Conservation (phyloP, 495 filamentous ascomycete genomes). For the Penicillium waksmanii region DNA sequence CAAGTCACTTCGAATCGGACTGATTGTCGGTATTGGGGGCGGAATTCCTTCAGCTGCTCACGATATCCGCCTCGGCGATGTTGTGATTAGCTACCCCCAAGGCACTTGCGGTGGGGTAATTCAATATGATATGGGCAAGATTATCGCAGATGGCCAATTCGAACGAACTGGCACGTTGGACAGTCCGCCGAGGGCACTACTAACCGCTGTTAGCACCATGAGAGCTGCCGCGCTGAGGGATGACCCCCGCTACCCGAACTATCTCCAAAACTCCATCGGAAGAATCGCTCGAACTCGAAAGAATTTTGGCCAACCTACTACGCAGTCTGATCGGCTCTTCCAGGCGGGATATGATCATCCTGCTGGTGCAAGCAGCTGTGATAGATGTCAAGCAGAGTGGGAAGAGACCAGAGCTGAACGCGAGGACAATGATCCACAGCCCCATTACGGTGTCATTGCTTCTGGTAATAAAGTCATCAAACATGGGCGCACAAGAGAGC, state of each 20-base stretch:
- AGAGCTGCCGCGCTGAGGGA: slow-evolving; percentile 25
- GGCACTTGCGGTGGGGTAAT: slow-evolving; percentile 14
- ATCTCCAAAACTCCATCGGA: slow-evolving; percentile 19
- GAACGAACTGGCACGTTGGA: slow-evolving; percentile 37
- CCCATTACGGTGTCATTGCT: slow-evolving; percentile 43
- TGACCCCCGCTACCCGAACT: slow-evolving; percentile 17
- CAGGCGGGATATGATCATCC: neutral
- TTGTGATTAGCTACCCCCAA: slow-evolving; percentile 28
- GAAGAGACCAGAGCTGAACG: neutral
- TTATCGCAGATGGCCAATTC: slow-evolving; percentile 37
- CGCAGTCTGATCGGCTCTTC: neutral
- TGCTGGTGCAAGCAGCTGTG: neutral
- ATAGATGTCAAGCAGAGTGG: neutral
- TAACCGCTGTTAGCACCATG: slow-evolving; percentile 29
- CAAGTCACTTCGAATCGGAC: slow-evolving; percentile 20
- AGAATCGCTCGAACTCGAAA: slow-evolving; percentile 25
- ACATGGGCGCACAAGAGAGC: slow-evolving; percentile 13
- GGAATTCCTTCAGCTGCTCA: slow-evolving; percentile 20
- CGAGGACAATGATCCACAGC: slow-evolving; percentile 3
- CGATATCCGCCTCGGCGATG: slow-evolving; percentile 23
- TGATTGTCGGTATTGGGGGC: slow-evolving; percentile 21
- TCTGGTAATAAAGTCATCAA: slow-evolving; percentile 41
- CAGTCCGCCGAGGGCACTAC: slow-evolving; percentile 30
- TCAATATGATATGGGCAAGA: slow-evolving; percentile 18
- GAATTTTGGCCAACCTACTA: neutral